Evolutionary conservation across 2,329 filamentous ascomycete genomes (phyloP).

Genomic region (Plectosphaerella plurivora): DNA sequence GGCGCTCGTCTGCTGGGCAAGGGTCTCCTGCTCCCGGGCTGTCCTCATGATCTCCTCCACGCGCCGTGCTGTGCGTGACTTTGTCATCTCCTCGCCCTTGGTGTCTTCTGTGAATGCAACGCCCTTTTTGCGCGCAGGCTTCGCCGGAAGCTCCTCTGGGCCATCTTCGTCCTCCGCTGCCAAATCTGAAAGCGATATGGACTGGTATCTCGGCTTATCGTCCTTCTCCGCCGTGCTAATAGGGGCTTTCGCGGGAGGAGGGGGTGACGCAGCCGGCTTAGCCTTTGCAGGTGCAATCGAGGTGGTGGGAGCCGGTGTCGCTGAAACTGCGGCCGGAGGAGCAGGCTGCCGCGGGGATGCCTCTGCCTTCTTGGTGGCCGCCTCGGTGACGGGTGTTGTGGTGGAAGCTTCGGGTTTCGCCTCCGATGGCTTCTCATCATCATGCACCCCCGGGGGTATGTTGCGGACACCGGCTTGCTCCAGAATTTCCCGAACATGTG

Average conservation of each 20-base stretch:
- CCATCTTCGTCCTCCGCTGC: conserved; percentile 2
- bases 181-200: background rate
- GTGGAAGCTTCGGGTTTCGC: too few relatives aligned
- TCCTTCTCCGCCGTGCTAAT: too few relatives aligned
- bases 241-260: too few relatives aligned
- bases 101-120: conserved; percentile 62
- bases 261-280: too few relatives aligned
- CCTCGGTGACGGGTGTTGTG: too few relatives aligned
- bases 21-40: conserved; percentile 49
- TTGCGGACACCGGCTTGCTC: conserved; percentile 66
- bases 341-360: too few relatives aligned
- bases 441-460: background rate
- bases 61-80: conserved; percentile 37
- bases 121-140: conserved; percentile 40
- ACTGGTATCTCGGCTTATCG: background rate
- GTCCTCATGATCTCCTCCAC: conserved; percentile 53
- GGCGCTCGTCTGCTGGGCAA: conserved; percentile 44
- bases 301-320: too few relatives aligned
- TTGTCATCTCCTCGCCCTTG: conserved; percentile 38
- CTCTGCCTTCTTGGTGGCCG: too few relatives aligned
- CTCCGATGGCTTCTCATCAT: too few relatives aligned
- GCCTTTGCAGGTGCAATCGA: too few relatives aligned
- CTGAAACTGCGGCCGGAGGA: too few relatives aligned
- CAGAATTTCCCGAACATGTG: conserved; percentile 66
- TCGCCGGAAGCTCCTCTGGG: conserved; percentile 2